These are phyloP conservation scores for Excoecaria cochinchinensis DNA, from an alignment of 345 rosid genomes.

Conservation along the genomic window DNA sequence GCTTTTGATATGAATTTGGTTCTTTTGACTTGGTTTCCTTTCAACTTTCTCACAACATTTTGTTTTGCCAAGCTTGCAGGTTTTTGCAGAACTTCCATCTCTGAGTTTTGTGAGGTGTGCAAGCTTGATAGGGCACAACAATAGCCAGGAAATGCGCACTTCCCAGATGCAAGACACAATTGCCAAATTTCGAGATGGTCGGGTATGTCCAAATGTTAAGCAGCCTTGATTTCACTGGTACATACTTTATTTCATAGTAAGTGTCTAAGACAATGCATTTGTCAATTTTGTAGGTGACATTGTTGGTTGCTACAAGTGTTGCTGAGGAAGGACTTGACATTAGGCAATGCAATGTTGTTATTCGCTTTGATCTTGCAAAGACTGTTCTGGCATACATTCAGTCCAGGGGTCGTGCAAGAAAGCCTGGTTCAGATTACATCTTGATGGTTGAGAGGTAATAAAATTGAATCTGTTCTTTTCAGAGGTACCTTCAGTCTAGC, in stretches of 20 bases:
- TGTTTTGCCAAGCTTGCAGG: conserved; percentile 46
- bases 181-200: conserved; percentile 91
- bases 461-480: conserved; percentile 9
- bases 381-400: conserved; percentile 97
- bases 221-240: background rate
- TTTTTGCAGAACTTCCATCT: conserved; percentile 90
- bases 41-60: background rate
- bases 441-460: conserved; percentile 96
- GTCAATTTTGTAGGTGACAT: conserved; percentile 59
- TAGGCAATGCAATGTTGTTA: conserved; percentile 96
- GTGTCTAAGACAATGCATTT: conserved; percentile 16
- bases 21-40: conserved; percentile 7
- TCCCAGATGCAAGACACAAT: conserved; percentile 95
- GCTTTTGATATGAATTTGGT: background rate
- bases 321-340: conserved; percentile 99
- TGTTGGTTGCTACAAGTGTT: conserved; percentile 97
- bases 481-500: background rate
- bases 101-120: conserved; percentile 80
- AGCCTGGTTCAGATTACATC: conserved; percentile 98
- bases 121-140: conserved; percentile 95
- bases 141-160: conserved; percentile 93
- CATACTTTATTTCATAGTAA: conserved; percentile 13
- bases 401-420: conserved; percentile 99
- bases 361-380: conserved; percentile 98
- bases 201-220: conserved; percentile 50